Evolutionary conservation across 208 protist genomes (phyloP), one percentile per base, ranked within the genome.

Genomic region (Trypanosoma rangeli): DNA sequence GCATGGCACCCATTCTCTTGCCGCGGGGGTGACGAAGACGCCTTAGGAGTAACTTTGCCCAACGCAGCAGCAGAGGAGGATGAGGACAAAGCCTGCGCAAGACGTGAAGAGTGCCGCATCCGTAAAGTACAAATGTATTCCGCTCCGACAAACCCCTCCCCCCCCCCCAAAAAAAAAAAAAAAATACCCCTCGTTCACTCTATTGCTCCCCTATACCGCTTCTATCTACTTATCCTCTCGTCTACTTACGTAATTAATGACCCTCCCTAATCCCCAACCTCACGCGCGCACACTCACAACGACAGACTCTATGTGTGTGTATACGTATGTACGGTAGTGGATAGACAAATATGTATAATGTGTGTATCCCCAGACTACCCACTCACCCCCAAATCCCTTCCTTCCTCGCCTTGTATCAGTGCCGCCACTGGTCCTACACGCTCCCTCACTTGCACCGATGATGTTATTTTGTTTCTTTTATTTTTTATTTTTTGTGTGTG

Each of bases 51-150:
- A 22, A 20, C 48, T 65, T 58, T 73, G 5, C 56, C 58, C 28
- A 73, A 28, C 16, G 58, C 52, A 52, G 52, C 50, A 1, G 61
- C 61, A 44, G 33, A 37, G 33, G 69, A 56, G 44, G 63, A 48
- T 5, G 52, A 33, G 59, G 64, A 16, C 31, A 48, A 24, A 5
- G 58, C 71, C 54, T 78, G 66, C 0, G 49, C 56, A 22, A 65
- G 37, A 46, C 72, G 70, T 44, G 61, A 64, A 52, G 56, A 68
- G 18, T 13, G 24, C 28, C 63, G 62, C 70, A 75, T 75, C 20
- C 44, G 50, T 0, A 46, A 53, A 54, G 3, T 20, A 35, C 26
- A 58, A 35, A n/a, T 7, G 31, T 58, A 35, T 37, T 37, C 33
- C 2, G 33, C 33, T 37, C 5, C 10, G 12, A 53, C 49, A 53